A percentile compares a stretch with the other conserved stretches of the same genome.
phyloP scores from a whole-genome alignment of 345 rosid species.

The Arabidopsis arenosa region DNA sequence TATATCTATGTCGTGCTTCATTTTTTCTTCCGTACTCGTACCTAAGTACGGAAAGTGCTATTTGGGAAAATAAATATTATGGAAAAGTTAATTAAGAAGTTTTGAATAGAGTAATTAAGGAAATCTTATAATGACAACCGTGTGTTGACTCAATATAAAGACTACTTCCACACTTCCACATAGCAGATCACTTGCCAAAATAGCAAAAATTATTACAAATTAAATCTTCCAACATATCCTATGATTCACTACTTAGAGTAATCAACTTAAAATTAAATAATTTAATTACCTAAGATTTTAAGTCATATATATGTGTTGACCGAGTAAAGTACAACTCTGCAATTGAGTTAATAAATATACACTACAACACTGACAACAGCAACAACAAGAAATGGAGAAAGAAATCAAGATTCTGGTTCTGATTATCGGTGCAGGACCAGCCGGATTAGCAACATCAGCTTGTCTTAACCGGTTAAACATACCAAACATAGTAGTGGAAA shows the following conservation, averaged over 20 bases:
- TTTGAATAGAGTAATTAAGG: constrained; percentile 20
- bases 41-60: not conserved
- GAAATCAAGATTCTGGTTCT: constrained; percentile 43
- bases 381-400: constrained; percentile 13
- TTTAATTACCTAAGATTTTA: not conserved
- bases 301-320: constrained; percentile 6
- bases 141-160: constrained; percentile 36
- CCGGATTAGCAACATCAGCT: constrained; percentile 61
- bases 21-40: constrained; percentile 4
- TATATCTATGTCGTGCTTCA: constrained; percentile 2
- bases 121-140: constrained; percentile 37
- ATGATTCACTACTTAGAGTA: constrained; percentile 37
- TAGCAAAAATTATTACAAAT: not conserved
- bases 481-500: constrained; percentile 55
- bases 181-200: constrained; percentile 3
- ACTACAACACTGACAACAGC: constrained; percentile 13
- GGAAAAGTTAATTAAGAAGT: not conserved
- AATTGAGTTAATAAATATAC: not conserved
- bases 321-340: constrained; percentile 4
- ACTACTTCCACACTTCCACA: constrained; percentile 10
- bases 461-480: constrained; percentile 51
- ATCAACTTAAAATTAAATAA: not conserved
- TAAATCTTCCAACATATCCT: constrained; percentile 34
- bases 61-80: not conserved
- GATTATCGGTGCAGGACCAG: constrained; percentile 68